Evolutionary conservation across 345 rosid species (phyloP).

Genomic region (Eucalyptus globulus): DNA sequence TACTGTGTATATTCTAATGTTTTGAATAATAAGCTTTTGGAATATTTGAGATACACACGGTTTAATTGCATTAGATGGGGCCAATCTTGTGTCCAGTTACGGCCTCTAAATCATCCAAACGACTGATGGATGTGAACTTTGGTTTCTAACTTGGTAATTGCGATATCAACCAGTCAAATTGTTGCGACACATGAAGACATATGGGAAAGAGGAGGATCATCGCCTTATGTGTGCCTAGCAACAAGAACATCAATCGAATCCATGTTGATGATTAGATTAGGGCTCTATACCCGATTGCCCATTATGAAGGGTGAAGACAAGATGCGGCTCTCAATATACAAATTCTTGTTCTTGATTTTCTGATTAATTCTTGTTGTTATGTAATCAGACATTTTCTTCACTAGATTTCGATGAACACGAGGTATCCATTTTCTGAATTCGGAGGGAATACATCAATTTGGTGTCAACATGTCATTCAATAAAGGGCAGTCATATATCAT

Average conservation of each 20-base stretch:
- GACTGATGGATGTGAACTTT: not conserved
- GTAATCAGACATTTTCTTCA: not conserved
- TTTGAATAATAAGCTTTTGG: not conserved
- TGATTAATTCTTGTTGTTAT: not conserved
- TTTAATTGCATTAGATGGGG: not conserved
- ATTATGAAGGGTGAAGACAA: not conserved
- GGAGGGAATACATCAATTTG: not conserved
- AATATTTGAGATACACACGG: not conserved
- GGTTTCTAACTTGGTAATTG: not conserved
- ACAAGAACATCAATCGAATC: not conserved
- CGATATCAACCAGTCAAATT: not conserved
- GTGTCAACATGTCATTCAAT: not conserved
- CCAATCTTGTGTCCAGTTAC: not conserved
- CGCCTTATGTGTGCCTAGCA: not conserved
- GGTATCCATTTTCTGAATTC: not conserved
- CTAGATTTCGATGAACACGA: fast-evolving
- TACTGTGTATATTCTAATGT: not conserved
- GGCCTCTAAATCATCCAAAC: not conserved
- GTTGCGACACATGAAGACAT: not conserved
- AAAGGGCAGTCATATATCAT: not conserved
- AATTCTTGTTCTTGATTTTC: not conserved
- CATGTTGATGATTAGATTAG: not conserved
- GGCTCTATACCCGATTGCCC: not conserved
- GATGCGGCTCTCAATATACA: not conserved
- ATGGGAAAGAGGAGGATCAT: not conserved